A percentile compares a stretch with the other conserved stretches of the same genome.
Evolutionary conservation across 768 basidiomycete genomes (phyloP).

Genomic region (Mycena galopus): DNA sequence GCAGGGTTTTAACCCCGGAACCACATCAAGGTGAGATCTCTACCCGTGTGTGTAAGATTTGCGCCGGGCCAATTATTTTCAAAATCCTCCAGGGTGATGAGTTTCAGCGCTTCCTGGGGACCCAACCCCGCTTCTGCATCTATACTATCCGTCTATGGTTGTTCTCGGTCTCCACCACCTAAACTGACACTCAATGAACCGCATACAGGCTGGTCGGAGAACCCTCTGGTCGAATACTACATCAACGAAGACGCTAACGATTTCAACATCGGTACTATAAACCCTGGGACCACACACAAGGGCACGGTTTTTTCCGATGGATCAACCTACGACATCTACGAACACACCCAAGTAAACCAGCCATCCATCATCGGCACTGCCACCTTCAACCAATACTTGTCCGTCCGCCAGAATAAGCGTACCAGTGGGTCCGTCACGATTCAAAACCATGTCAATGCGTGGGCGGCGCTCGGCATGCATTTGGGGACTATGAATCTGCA

Average conservation of each 20-base stretch:
- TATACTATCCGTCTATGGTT: constrained; percentile 36
- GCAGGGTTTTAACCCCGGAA: constrained; percentile 32
- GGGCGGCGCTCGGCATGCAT: background rate
- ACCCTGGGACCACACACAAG: constrained; percentile 41
- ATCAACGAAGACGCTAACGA: constrained; percentile 40
- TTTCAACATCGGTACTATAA: constrained; percentile 42
- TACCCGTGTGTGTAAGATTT: background rate
- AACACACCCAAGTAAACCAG: constrained; percentile 31
- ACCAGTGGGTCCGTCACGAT: constrained; percentile 7
- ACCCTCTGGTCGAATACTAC: constrained; percentile 44
- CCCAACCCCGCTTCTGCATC: constrained; percentile 32
- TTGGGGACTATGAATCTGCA: background rate
- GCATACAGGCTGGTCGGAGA: constrained; percentile 38
- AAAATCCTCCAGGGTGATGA: constrained; percentile 18
- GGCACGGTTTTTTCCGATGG: constrained; percentile 41
- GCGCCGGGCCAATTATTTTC: background rate
- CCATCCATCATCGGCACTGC: constrained; percentile 29
- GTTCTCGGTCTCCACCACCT: background rate
- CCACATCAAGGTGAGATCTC: constrained; percentile 19
- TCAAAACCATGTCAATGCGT: constrained; percentile 28
- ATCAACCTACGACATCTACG: constrained; percentile 11
- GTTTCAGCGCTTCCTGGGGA: constrained; percentile 21
- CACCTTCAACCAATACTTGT: constrained; percentile 27
- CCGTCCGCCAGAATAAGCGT: constrained; percentile 2
- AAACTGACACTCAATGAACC: background rate